These are phyloP conservation scores for Capronia coronata DNA, from an alignment of 2,329 filamentous ascomycete genomes.

Conservation along the genomic window DNA sequence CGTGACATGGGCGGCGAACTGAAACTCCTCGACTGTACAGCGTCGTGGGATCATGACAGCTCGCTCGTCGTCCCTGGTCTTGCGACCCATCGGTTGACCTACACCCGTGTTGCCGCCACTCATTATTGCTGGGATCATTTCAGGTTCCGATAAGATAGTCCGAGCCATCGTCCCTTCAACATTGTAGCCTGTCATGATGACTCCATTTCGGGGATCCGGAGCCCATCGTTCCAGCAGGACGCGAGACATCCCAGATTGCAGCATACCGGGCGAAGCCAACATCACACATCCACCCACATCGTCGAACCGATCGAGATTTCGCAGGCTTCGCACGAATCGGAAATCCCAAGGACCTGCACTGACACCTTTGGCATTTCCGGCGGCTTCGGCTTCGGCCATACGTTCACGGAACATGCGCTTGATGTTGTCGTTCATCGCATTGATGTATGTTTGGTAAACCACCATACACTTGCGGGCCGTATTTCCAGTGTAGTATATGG, in stretches of 20 bases:
- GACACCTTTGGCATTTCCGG: constrained; percentile 65
- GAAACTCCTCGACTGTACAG: constrained; percentile 89
- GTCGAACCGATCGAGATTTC: constrained; percentile 90
- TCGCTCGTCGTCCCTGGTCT: constrained; percentile 59
- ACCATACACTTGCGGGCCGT: constrained; percentile 96
- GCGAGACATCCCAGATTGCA: constrained; percentile 90
- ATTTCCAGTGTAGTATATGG: constrained; percentile 96
- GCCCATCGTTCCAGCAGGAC: constrained; percentile 94
- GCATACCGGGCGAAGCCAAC: constrained; percentile 95
- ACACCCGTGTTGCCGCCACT: constrained; percentile 58
- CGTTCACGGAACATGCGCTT: constrained; percentile 88
- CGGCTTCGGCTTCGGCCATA: constrained; percentile 82
- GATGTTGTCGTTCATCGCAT: constrained; percentile 99
- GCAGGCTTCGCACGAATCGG: constrained; percentile 83
- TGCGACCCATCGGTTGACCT: constrained; percentile 50
- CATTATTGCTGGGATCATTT: constrained; percentile 92
- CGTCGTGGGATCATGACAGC: constrained; percentile 86
- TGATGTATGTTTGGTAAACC: constrained; percentile 96
- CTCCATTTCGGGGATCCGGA: constrained; percentile 92
- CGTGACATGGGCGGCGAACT: constrained; percentile 94
- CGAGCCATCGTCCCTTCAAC: constrained; percentile 98
- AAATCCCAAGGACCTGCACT: constrained; percentile 84
- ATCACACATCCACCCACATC: constrained; percentile 94
- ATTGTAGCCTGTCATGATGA: constrained; percentile 96
- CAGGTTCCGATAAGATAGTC: constrained; percentile 87